Conservation (phyloP, 495 filamentous ascomycete species). For the Podospora comata region DNA sequence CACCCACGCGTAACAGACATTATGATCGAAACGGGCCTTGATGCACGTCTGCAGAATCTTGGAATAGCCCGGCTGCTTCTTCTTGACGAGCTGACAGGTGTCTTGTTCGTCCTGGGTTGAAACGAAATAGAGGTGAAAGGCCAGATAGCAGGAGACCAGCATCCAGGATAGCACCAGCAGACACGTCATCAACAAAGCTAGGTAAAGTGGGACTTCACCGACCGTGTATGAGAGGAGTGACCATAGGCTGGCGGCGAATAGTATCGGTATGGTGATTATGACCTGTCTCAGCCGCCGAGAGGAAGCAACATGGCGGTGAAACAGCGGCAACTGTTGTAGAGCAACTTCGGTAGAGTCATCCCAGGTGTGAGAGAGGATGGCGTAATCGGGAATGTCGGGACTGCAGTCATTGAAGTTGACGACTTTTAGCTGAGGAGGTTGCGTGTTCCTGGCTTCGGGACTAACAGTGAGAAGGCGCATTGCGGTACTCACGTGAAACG, state of each 20-base stretch:
- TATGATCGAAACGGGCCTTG: not conserved
- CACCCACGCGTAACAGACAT: slow-evolving; percentile 35
- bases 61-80: slow-evolving; percentile 8
- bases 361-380: slow-evolving; percentile 26
- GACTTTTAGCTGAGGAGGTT: no score
- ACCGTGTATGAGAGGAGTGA: not conserved
- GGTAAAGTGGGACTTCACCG: not conserved
- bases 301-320: not conserved
- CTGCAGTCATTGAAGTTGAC: no score
- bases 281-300: not conserved
- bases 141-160: not conserved
- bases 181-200: not conserved
- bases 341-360: slow-evolving; percentile 18
- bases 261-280: not conserved
- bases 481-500: no score
- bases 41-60: not conserved
- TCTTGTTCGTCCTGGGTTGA: not conserved
- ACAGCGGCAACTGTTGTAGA: slow-evolving; percentile 4
- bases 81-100: not conserved
- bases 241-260: not conserved
- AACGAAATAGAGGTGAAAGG: not conserved
- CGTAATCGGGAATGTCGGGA: slow-evolving; percentile 5
- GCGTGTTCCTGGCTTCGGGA: no score
- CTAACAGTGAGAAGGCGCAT: no score
- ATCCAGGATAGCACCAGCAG: not conserved